Percentiles rank a stretch among this genome's conserved stretches.
Conservation (phyloP, 179 eudicot species). For the Beta macrorhiza region DNA sequence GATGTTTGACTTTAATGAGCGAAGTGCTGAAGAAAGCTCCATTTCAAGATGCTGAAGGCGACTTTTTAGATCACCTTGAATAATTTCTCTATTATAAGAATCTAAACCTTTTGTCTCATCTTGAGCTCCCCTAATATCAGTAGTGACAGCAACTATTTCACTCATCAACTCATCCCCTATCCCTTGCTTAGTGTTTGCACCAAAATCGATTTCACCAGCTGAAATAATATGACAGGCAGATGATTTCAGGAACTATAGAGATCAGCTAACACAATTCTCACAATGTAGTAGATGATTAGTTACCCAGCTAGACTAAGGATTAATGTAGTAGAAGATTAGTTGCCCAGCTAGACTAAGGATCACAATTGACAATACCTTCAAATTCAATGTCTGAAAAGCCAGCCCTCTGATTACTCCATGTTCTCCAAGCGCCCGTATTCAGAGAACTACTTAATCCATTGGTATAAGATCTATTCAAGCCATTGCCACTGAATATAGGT, state of each 20-base stretch:
- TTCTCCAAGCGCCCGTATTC: conserved; percentile 54
- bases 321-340: neutral
- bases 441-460: conserved; percentile 28
- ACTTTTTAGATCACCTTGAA: conserved; percentile 39
- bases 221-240: conserved; percentile 28
- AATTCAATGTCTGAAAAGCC: conserved; percentile 49
- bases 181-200: conserved; percentile 20
- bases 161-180: conserved; percentile 28
- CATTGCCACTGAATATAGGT: conserved; percentile 32
- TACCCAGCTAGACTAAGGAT: conserved; percentile 5
- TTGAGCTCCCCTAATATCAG: conserved; percentile 31
- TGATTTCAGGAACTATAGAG: conserved; percentile 7
- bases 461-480: conserved; percentile 29
- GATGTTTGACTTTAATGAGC: conserved; percentile 48
- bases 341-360: conserved; percentile 6
- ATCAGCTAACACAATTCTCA: conserved; percentile 1
- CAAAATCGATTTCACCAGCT: conserved; percentile 63
- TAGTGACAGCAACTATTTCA: conserved; percentile 26
- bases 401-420: conserved; percentile 63
- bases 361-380: conserved; percentile 43
- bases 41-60: conserved; percentile 67
- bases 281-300: neutral
- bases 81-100: conserved; percentile 20
- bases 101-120: conserved; percentile 20
- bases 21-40: conserved; percentile 66